Evolutionary conservation across 805 yeast species (phyloP), one percentile per base, ranked within the genome.

Genomic region (Yarrowia deformans): DNA sequence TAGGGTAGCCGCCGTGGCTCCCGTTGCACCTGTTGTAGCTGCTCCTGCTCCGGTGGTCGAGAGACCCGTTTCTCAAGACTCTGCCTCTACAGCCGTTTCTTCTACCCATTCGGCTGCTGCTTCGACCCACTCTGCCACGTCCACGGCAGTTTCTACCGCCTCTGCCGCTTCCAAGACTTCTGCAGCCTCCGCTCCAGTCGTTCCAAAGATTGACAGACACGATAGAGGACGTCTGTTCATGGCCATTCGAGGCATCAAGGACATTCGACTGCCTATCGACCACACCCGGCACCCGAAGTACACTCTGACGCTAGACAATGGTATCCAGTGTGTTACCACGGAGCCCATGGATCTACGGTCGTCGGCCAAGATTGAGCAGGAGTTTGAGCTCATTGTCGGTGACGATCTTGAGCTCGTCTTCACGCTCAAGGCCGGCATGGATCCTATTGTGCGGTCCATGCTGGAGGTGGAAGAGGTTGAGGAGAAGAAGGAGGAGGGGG

Each of bases 241-340:
- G 39, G 61, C 73, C 8, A 66, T 74, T n/a, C 46, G 71, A 9
- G 71, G 75, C 1, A 34, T 74, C 29, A 72, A 72, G 50, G 72
- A 81, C 55, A 75, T 86, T 40, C 74, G 76, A 5, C 77, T 87
- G 69, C 86, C 88, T 0, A 83, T 83, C n/a, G 69, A 72, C 32
- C 78, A 76, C 34, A 72, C 72, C 8, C 84, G 82, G 55, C 77
- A 81, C 42, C 87, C 85, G 8, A 78, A 80, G 40, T 84, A 85
- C 76, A 80, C 80, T 52, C 73, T 87, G 23, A 78, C 79, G 18
- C 79, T 88, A 70, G 97, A 91, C 76, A 91, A 91, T 75, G 95
- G 96, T 3, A 86, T 88, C 40, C 95, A 91, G 75, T 85, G 91
- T 69, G 84, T 90, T 64, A 85, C 87, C 56, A 91, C 96, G 0